Percentiles rank a stretch among this genome's conserved stretches.
phyloP scores from a whole-genome alignment of 768 basidiomycete genomes.

The Rhodosporidiobolus odoratus region DNA sequence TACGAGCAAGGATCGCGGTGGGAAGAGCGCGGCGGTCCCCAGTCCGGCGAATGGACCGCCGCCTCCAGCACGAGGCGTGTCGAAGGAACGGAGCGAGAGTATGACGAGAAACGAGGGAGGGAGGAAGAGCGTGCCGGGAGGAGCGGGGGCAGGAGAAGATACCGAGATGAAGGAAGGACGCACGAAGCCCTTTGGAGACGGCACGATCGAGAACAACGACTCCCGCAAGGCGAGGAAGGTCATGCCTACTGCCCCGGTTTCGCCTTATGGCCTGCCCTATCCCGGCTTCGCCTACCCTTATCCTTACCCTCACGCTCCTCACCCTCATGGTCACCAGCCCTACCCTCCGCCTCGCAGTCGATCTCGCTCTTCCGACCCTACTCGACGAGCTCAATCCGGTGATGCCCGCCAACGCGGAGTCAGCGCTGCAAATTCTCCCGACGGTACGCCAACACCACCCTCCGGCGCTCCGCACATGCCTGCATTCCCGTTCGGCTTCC shows the following conservation, averaged over 20 bases:
- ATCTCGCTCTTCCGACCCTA: slow-evolving; percentile 23
- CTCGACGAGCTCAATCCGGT: slow-evolving; percentile 21
- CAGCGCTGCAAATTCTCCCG: slow-evolving; percentile 6
- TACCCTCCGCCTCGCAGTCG: slow-evolving; percentile 34
- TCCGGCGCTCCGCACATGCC: slow-evolving; percentile 2
- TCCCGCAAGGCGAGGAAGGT: slow-evolving; percentile 33
- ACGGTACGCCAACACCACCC: slow-evolving; percentile 7
- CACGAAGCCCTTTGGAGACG: slow-evolving; percentile 28
- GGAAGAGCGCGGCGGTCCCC: neutral
- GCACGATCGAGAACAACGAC: slow-evolving; percentile 1
- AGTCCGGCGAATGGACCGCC: neutral
- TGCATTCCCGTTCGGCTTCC: slow-evolving; percentile 5
- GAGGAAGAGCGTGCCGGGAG: slow-evolving; percentile 30
- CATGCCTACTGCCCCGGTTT: slow-evolving; percentile 4
- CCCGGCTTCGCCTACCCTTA: slow-evolving; percentile 29
- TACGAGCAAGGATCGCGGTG: slow-evolving; percentile 36
- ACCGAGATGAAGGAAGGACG: slow-evolving; percentile 12
- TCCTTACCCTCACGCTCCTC: slow-evolving; percentile 20
- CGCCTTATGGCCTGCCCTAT: slow-evolving; percentile 33
- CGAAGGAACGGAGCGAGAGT: slow-evolving; percentile 36
- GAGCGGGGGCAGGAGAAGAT: slow-evolving; percentile 19
- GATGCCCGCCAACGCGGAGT: slow-evolving; percentile 21
- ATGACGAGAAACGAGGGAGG: slow-evolving; percentile 25
- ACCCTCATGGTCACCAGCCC: slow-evolving; percentile 33
- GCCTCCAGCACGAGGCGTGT: neutral